Base-by-base conservation (phyloP, 1,284 basidiomycete species). In the Gomphus sp. region DNA sequence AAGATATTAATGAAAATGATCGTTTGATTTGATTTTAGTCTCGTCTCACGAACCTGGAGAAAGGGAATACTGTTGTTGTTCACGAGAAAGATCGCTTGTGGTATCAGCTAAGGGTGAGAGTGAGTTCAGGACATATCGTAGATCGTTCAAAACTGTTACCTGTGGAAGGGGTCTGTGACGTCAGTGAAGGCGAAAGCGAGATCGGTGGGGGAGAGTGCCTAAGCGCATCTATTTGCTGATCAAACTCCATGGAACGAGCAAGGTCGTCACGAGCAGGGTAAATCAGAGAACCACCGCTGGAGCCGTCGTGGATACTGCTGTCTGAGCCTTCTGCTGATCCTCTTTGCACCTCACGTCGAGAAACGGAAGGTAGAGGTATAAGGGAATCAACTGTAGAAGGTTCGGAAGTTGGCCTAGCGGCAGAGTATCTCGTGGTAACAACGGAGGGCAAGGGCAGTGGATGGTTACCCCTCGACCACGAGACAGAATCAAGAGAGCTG, bases 181-280 rank as follows among this genome's bases (percentile, higher is more conserved):
- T 39, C 8, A 43, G 39, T 10, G 53, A 43, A 43, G 50, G 50
- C 7, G 50, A 51, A 34, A 37, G 36, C 4, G 50, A 37, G 5
- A 51, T 34, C 11, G 50, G 36, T 10, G 28, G 33, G 22, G 58
- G 58, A 22, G 58, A 48, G 16, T 43, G 34, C 25, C 58, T 47
- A 12, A 59, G 44, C 3, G 45, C 44, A 41, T 59, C 58, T 22
- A 59, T 54, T 36, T 59, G 58, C 14, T 59, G 43, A 48, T 59
- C 58, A 48, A 59, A 59, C 33, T 48, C 58, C 58, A 59, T 59
- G 9, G 58, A 55, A n/a, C 58, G 58, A 12, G 58, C 52, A 10
- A 59, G 41, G 31, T 59, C 58, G 1, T 59, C 52, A n/a, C 39
- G 52, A 39, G 52, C 58, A 14, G 50, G 43, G 39, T 59, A 41